Percentiles rank a stretch among this genome's conserved stretches.
phyloP scores from a whole-genome alignment of 1,284 basidiomycete genomes.

The Marasmius oreades region DNA sequence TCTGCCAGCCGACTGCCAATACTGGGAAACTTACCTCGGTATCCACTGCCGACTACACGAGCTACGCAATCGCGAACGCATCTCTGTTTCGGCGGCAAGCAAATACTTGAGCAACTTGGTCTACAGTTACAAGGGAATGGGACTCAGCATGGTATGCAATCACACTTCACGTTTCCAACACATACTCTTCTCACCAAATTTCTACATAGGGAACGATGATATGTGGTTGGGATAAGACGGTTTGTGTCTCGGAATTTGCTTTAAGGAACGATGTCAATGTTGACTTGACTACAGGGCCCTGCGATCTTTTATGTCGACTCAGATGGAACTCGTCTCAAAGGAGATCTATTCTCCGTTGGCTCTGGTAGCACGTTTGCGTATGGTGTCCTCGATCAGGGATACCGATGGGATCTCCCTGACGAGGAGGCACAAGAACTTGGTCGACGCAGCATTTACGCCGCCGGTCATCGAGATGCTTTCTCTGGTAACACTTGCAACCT shows the following conservation, averaged over 20 bases:
- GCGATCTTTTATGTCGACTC: conserved; percentile 98
- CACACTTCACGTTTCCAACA: neutral
- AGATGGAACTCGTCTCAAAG: conserved; percentile 93
- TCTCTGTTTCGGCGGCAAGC: conserved; percentile 97
- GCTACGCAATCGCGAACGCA: conserved; percentile 94
- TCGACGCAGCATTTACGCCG: conserved; percentile 93
- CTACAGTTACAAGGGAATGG: conserved; percentile 99
- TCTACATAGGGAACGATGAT: conserved; percentile 95
- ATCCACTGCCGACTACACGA: conserved; percentile 98
- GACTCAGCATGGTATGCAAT: conserved; percentile 85
- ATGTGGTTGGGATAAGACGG: conserved; percentile 99
- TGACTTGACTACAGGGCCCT: conserved; percentile 62
- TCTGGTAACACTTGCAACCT: conserved; percentile 97
- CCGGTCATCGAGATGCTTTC: conserved; percentile 96
- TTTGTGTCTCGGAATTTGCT: conserved; percentile 31
- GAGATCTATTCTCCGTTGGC: conserved; percentile 96
- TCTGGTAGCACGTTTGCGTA: conserved; percentile 99
- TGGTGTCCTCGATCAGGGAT: conserved; percentile 96
- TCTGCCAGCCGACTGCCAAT: conserved; percentile 83
- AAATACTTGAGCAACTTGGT: conserved; percentile 98
- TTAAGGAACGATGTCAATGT: neutral
- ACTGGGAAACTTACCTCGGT: conserved; percentile 98
- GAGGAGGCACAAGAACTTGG: conserved; percentile 96
- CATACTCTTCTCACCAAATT: conserved; percentile 5
- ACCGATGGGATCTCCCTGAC: conserved; percentile 90